phyloP scores from a whole-genome alignment of 768 basidiomycete species.

The Russula sp. region DNA sequence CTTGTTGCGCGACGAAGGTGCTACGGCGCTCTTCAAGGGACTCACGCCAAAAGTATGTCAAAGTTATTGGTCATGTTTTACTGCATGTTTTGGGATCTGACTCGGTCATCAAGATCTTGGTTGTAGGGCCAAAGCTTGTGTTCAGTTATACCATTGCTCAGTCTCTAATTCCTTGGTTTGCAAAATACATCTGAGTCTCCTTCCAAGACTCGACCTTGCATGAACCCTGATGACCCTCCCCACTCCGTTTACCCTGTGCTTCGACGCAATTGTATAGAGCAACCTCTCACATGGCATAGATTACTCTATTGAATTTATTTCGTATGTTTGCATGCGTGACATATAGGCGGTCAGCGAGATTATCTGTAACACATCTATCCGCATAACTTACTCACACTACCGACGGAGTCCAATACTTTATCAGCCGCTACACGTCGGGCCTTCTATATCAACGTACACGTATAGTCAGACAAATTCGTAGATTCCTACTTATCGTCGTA shows the following conservation, averaged over 20 bases:
- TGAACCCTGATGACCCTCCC: neutral
- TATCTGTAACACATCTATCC: too few relatives aligned
- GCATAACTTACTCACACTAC: too few relatives aligned
- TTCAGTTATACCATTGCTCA: conserved; percentile 98
- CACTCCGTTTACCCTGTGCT: neutral
- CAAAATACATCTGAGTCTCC: conserved; percentile 36
- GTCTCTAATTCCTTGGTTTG: conserved; percentile 89
- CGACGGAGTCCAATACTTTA: too few relatives aligned
- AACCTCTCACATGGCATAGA: conserved; percentile 1
- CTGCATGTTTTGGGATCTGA: neutral
- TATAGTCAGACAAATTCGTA: too few relatives aligned
- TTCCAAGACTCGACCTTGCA: neutral
- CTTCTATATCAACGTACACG: too few relatives aligned
- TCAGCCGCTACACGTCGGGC: too few relatives aligned
- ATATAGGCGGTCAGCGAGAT: neutral
- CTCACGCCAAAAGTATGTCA: conserved; percentile 83
- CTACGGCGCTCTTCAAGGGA: conserved; percentile 89
- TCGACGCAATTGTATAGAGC: neutral
- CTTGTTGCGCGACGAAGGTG: conserved; percentile 82
- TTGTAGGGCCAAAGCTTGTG: conserved; percentile 96
- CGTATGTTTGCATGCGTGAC: neutral
- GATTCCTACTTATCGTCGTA: too few relatives aligned
- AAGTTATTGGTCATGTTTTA: neutral
- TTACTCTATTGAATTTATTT: neutral
- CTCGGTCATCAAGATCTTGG: conserved; percentile 61